Evolutionary conservation across 1,284 basidiomycete species (phyloP).

Genomic region (Lentinula novae-zelandiae): DNA sequence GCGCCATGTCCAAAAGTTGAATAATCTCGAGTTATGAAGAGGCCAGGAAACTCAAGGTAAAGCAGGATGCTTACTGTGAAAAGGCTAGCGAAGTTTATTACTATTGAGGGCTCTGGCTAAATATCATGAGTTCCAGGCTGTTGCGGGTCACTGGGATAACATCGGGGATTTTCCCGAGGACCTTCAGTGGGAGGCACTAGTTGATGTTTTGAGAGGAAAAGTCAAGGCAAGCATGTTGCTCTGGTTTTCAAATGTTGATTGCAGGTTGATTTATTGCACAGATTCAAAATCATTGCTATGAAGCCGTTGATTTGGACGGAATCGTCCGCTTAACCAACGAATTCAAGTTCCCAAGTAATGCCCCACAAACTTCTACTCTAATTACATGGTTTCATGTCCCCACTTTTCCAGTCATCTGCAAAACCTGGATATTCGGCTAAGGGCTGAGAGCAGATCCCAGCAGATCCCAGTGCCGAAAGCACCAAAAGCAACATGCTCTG

Average conservation of each 20-base stretch:
- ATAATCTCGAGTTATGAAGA: slow-evolving; percentile 43
- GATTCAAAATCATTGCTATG: slow-evolving; percentile 70
- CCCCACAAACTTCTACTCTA: no score
- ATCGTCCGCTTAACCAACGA: slow-evolving; percentile 66
- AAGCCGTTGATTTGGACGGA: slow-evolving; percentile 78
- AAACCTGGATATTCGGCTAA: no score
- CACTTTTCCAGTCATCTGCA: background rate
- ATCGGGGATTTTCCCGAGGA: slow-evolving; percentile 65
- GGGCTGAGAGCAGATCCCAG: no score
- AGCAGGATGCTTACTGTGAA: slow-evolving; percentile 61
- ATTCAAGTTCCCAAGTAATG: slow-evolving; percentile 65
- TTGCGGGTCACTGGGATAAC: background rate
- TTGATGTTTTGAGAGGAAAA: slow-evolving; percentile 76
- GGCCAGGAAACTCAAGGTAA: slow-evolving; percentile 57
- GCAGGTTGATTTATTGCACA: background rate
- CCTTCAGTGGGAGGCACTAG: slow-evolving; percentile 78
- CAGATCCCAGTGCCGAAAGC: no score
- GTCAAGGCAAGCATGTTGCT: slow-evolving; percentile 41
- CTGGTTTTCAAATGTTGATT: no score
- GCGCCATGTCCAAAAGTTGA: background rate
- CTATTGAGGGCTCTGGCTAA: slow-evolving; percentile 19
- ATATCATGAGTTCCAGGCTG: slow-evolving; percentile 32
- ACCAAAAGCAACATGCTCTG: no score
- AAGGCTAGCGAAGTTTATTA: slow-evolving; percentile 24
- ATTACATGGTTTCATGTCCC: background rate